Conservation (phyloP, 2,329 filamentous ascomycete species). For the Penicillium sp. region DNA sequence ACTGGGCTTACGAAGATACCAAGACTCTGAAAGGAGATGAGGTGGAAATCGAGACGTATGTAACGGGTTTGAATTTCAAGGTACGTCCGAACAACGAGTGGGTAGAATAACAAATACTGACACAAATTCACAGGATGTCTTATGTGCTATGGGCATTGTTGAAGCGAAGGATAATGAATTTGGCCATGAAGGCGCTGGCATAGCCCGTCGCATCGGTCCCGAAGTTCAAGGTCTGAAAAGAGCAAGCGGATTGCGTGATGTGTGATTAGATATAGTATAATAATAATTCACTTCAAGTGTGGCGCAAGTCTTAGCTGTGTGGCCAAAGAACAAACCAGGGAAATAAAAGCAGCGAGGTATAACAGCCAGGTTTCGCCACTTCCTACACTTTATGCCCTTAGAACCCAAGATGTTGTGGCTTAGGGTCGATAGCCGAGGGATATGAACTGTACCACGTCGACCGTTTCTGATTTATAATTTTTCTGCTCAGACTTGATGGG, state of each 20-base stretch:
- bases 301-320: neutral
- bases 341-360: neutral
- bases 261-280: too few species aligned
- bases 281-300: neutral
- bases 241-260: neutral
- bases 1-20: conserved; percentile 14
- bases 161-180: conserved; percentile 8
- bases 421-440: too few species aligned
- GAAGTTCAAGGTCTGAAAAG: conserved; percentile 12
- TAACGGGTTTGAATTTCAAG: conserved; percentile 26
- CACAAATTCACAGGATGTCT: conserved; percentile 12
- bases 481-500: conserved; percentile 5
- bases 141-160: conserved; percentile 13
- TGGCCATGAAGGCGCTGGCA: conserved; percentile 22
- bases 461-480: neutral
- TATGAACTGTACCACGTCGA: neutral
- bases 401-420: neutral
- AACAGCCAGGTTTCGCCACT: neutral
- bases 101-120: neutral
- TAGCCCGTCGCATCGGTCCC: conserved; percentile 19
- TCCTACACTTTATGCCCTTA: neutral
- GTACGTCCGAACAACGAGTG: conserved; percentile 5
- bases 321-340: neutral
- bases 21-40: conserved; percentile 10
- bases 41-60: conserved; percentile 21